A percentile compares a stretch with the other conserved stretches of the same genome.
phyloP scores from a whole-genome alignment of 768 basidiomycete species.

The Phylloporus sp. region DNA sequence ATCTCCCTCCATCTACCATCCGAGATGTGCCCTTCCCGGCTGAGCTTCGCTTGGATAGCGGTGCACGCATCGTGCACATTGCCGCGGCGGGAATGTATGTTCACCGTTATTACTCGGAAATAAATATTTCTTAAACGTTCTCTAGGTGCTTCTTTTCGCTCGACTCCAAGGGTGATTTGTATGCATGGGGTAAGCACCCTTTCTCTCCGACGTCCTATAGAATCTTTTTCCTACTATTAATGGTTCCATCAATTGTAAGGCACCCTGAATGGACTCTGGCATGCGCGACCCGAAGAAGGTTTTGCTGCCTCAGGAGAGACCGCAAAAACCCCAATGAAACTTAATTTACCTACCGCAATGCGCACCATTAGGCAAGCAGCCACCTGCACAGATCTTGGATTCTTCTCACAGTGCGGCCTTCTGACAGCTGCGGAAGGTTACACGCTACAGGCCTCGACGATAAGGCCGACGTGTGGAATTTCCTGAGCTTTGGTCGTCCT shows the following conservation, averaged over 20 bases:
- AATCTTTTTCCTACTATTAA: conserved; percentile 2
- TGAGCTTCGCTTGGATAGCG: conserved; percentile 52
- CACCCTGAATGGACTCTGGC: conserved; percentile 48
- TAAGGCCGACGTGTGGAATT: conserved; percentile 63
- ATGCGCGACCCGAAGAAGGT: conserved; percentile 45
- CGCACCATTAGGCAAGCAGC: conserved; percentile 58
- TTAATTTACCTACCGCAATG: conserved; percentile 56
- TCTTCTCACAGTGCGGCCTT: conserved; percentile 11
- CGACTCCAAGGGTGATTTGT: conserved; percentile 66
- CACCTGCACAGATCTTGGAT: background rate
- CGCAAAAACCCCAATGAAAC: conserved; percentile 51
- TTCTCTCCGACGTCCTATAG: background rate
- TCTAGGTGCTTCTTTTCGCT: conserved; percentile 83
- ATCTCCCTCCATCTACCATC: conserved; percentile 31
- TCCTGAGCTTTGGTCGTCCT: conserved; percentile 75
- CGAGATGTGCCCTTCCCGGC: conserved; percentile 59
- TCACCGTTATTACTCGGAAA: background rate
- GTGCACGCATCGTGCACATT: conserved; percentile 63
- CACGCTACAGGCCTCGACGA: conserved; percentile 67
- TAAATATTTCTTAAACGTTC: background rate
- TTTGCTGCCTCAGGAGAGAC: conserved; percentile 52
- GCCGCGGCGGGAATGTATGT: conserved; percentile 81
- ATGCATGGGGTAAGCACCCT: conserved; percentile 68
- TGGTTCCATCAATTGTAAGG: conserved; percentile 44
- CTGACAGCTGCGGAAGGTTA: conserved; percentile 67